phyloP scores from a whole-genome alignment of 1,284 basidiomycete species.

The Leccinum huronense region DNA sequence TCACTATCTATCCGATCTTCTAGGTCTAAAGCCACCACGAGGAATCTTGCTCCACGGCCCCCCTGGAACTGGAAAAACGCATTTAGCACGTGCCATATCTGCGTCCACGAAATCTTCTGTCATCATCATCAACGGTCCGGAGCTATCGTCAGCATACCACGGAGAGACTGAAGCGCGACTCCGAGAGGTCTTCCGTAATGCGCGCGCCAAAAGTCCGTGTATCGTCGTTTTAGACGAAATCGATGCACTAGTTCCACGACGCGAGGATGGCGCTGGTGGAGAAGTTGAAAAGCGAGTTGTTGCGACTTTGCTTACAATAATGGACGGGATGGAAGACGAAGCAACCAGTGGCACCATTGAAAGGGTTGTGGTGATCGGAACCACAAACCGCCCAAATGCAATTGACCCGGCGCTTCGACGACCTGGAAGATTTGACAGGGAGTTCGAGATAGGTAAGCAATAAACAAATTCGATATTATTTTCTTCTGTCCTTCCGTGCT shows the following conservation, averaged over 20 bases:
- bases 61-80: slow-evolving; percentile 94
- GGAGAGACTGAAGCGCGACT: slow-evolving; percentile 94
- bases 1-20: slow-evolving; percentile 13
- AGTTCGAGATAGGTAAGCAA: slow-evolving; percentile 88
- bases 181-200: slow-evolving; percentile 86
- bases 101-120: slow-evolving; percentile 78
- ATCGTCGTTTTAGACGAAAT: slow-evolving; percentile 97
- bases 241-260: slow-evolving; percentile 87
- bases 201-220: slow-evolving; percentile 78
- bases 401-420: slow-evolving; percentile 94
- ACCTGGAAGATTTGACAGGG: slow-evolving; percentile 94
- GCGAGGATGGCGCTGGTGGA: slow-evolving; percentile 85
- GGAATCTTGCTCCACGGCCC: slow-evolving; percentile 91
- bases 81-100: slow-evolving; percentile 86
- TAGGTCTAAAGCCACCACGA: slow-evolving; percentile 84
- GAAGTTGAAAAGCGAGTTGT: slow-evolving; percentile 97
- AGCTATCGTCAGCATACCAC: slow-evolving; percentile 92
- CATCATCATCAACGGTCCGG: slow-evolving; percentile 90
- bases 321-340: slow-evolving; percentile 87
- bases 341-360: slow-evolving; percentile 41
- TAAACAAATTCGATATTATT: slow-evolving; percentile 5
- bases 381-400: slow-evolving; percentile 96
- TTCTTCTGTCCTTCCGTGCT: slow-evolving; percentile 8
- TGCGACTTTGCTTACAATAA: slow-evolving; percentile 89
- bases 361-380: slow-evolving; percentile 91